Base-by-base conservation (phyloP, 352 stramenopile genomes). In the Proteromonas lacertae region DNA sequence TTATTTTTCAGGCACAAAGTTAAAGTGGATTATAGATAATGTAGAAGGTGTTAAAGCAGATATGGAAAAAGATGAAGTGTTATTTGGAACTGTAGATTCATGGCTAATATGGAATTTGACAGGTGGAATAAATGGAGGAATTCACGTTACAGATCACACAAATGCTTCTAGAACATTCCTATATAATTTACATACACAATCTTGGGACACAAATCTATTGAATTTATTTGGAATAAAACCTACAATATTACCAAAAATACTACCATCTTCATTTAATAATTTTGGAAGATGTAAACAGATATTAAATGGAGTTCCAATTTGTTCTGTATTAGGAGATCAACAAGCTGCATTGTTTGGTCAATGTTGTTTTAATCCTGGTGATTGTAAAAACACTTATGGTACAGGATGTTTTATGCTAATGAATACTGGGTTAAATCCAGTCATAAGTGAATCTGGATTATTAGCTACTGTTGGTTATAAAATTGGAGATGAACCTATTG, bases 341-440 rank as follows among this genome's bases (percentile, higher is more conserved):
- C 72, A 94, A 45, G 77, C 80, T 1, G 82, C 84, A 21, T 51
- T 94, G 20, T 93, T 96, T 43, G 82, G 82, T 30, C 82, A 98
- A 58, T 72, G 67, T 30, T 92, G 78, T 45, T 94, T 93, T 56
- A 53, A 60, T 24, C 52, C 60, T 0, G 82, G 83, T 21, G 62
- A 92, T 45, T 78, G 77, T 31, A 98, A 97, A 55, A 91, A 84
- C 55, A 98, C 86, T 23, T 98, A 95, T 58, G 86, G 86, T 25
- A 96, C 86, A 28, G 86, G 83, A 26, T 81, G 82, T 43, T 98
- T 98, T 54, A 70, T 96, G 40, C 78, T 98, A 61, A 92, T 93
- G 73, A 96, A 96, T 60, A 96, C 83, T 10, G 83, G 82, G 30
- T 65, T 59, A 13, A 64, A 56, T 30, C 55, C 59, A n/a, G 72